Conservation (phyloP, 1,284 basidiomycete genomes). For the Cutaneotrichosporon sp. region DNA sequence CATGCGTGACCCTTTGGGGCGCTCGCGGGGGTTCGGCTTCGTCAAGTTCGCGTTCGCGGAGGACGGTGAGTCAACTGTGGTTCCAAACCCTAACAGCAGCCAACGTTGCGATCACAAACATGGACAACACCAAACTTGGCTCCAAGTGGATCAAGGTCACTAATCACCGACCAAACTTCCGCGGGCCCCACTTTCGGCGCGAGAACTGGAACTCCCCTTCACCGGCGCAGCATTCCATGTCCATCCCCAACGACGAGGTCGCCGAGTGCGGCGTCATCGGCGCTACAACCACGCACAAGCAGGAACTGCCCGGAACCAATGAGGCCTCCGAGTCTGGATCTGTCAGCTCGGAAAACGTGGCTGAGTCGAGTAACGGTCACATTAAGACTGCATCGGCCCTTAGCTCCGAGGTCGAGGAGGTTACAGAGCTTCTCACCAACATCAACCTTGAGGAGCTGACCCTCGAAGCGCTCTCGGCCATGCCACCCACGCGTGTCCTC, state of each 20-base stretch:
- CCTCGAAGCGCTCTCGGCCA: slow-evolving; percentile 5
- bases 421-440: neutral
- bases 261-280: too few species aligned
- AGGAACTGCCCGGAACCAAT: neutral
- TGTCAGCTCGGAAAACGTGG: neutral
- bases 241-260: neutral
- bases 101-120: slow-evolving; percentile 29
- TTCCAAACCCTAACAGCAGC: slow-evolving; percentile 22
- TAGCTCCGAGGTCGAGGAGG: neutral
- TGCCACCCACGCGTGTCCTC: slow-evolving; percentile 11
- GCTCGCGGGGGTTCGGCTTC: slow-evolving; percentile 91
- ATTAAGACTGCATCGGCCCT: neutral
- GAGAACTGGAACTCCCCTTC: neutral
- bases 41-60: slow-evolving; percentile 82
- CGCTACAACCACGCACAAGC: neutral
- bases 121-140: slow-evolving; percentile 37
- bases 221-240: neutral
- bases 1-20: slow-evolving; percentile 81
- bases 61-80: slow-evolving; percentile 63
- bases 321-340: neutral
- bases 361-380: neutral
- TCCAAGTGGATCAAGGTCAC: slow-evolving; percentile 32
- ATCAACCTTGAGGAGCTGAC: slow-evolving; percentile 15
- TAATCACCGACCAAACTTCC: slow-evolving; percentile 36
- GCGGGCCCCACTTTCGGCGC: neutral